Conservation (phyloP, 306 rosid genomes). For the Cicer yamashitae region DNA sequence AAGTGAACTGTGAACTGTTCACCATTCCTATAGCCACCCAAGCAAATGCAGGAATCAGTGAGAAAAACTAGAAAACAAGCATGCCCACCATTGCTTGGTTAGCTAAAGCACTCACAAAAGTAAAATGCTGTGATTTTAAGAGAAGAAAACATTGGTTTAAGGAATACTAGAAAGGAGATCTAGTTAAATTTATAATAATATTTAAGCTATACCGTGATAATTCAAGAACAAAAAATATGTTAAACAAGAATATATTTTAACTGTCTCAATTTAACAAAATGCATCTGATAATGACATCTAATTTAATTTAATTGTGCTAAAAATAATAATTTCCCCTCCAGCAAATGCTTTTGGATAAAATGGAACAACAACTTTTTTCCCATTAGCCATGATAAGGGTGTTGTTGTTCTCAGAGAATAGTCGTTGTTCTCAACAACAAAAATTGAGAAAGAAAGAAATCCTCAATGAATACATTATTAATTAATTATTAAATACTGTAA, state of each 20-base stretch:
- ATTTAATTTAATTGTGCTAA: constrained; percentile 24
- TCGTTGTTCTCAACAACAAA: constrained; percentile 7
- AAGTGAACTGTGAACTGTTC: constrained; percentile 6
- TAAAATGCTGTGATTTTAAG: constrained; percentile 8
- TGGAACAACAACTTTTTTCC: constrained; percentile 2
- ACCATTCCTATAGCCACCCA: not conserved
- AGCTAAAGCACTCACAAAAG: constrained; percentile 22
- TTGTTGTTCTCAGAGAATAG: constrained; percentile 5
- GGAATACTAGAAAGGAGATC: not conserved
- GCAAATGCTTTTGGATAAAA: not conserved
- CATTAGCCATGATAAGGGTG: not conserved
- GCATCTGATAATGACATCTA: constrained; percentile 16
- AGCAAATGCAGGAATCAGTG: not conserved
- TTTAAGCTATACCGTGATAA: constrained; percentile 6
- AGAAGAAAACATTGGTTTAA: not conserved
- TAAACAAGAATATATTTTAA: constrained; percentile 31
- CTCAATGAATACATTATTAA: constrained; percentile 5
- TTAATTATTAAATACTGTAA: constrained; percentile 14
- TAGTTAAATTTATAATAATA: constrained; percentile 2
- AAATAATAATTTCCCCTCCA: not conserved
- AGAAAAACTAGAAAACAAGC: too few relatives aligned
- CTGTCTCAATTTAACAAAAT: constrained; percentile 1
- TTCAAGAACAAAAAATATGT: constrained; percentile 11
- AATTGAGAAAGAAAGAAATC: not conserved
- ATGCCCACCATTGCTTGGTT: not conserved